Evolutionary conservation across 495 filamentous ascomycete species (phyloP), one percentile per base, ranked within the genome.

Genomic region (Bacidia rubella): DNA sequence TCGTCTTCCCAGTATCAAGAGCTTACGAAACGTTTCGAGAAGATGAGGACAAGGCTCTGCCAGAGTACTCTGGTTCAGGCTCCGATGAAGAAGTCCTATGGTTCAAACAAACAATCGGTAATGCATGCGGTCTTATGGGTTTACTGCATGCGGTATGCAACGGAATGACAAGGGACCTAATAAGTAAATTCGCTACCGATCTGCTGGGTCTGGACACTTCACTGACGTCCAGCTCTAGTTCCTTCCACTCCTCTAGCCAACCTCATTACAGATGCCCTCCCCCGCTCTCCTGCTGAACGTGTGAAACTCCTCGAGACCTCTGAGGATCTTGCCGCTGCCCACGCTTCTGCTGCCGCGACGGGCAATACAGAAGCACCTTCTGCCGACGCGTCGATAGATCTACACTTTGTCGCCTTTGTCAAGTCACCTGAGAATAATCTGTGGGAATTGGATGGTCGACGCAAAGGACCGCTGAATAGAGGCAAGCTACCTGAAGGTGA

Each of bases 341-440:
- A 95, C 63, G 74, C 76, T 57, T 71, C 75, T 41, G 86, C 80
- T 11, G 88, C 88, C 4, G 65, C 60, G 7, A 62, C 71, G 57
- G 90, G 89, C 9, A 77, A 81, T 51, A 85, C 85, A 1, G 65
- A 58, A 25, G 79, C 83, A 3, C 87, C 86, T 1, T 69, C 66
- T 47, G 78, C 83, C 1, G 66, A 69, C 23, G 83, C 81, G 52
- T 70, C 77, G 54, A 72, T 83, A 25, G 77, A 81, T 54, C 65
- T 81, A 49, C 87, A 92, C 68, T 92, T 87, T 63, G 76, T 93
- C 27, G 82, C 77, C 41, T 90, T 93, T 67, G 83, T 90, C 24
- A 87, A 85, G 69, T 74, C 73, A 2, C 68, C 64, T n/a, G 65
- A 70, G 53, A 71, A 78, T 22, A 72, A 77, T 23, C 66, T 93